Conservation (phyloP, 495 filamentous ascomycete species). For the Antarctomyces pellizariae region DNA sequence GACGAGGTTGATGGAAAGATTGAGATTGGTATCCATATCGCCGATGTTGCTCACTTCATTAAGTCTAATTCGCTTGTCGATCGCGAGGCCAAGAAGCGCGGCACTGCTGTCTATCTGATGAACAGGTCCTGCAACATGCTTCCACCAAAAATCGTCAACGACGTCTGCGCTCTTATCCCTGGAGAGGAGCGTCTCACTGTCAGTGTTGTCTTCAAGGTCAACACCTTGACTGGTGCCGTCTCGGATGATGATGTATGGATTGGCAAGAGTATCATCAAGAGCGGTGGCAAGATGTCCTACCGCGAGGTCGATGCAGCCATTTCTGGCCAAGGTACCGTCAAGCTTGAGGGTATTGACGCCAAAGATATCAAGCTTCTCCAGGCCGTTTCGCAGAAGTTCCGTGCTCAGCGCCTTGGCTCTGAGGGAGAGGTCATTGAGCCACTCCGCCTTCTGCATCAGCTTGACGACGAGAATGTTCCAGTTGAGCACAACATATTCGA, state of each 20-base stretch:
- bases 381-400: slow-evolving; percentile 66
- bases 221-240: slow-evolving; percentile 51
- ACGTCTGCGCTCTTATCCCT: slow-evolving; percentile 69
- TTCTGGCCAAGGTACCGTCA: slow-evolving; percentile 30
- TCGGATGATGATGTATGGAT: slow-evolving; percentile 74
- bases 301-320: slow-evolving; percentile 67
- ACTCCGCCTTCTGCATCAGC: slow-evolving; percentile 68
- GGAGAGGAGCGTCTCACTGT: slow-evolving; percentile 76
- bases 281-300: slow-evolving; percentile 59
- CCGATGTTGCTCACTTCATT: slow-evolving; percentile 91
- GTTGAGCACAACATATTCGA: slow-evolving; percentile 93
- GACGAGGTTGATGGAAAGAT: slow-evolving; percentile 56
- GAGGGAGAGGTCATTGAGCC: slow-evolving; percentile 55
- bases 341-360: slow-evolving; percentile 31
- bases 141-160: slow-evolving; percentile 58
- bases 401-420: slow-evolving; percentile 61
- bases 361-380: slow-evolving; percentile 59
- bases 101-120: slow-evolving; percentile 83
- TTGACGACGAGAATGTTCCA: slow-evolving; percentile 97
- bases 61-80: slow-evolving; percentile 91
- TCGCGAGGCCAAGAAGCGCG: slow-evolving; percentile 92
- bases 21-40: slow-evolving; percentile 87
- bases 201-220: slow-evolving; percentile 76
- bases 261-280: slow-evolving; percentile 84
- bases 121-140: slow-evolving; percentile 82